phyloP scores from a whole-genome alignment of 2,329 filamentous ascomycete genomes.

The Monilinia fructigena region DNA sequence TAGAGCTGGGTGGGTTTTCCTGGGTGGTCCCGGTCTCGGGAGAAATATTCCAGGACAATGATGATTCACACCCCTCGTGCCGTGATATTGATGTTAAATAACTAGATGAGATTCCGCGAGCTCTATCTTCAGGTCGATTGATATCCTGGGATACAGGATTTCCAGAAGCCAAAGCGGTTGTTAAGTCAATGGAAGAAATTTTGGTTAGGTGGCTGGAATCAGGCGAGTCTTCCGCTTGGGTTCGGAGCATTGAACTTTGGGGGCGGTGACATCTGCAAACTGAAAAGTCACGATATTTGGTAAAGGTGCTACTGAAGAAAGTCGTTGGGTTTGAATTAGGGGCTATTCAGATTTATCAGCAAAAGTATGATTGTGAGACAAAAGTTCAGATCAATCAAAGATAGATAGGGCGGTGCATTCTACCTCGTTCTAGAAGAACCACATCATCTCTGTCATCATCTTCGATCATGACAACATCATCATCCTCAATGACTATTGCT shows the following conservation, averaged over 20 bases:
- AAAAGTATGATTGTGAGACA: not conserved
- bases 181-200: not conserved
- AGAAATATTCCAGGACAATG: not conserved
- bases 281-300: not conserved
- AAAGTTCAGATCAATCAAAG: not conserved
- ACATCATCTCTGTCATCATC: conserved; percentile 7
- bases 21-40: not conserved
- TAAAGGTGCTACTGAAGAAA: not conserved
- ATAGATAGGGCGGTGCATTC: not conserved
- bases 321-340: not conserved
- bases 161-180: not conserved
- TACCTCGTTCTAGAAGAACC: conserved; percentile 16
- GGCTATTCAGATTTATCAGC: conserved; percentile 7
- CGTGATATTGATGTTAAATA: not conserved
- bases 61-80: not conserved
- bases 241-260: not conserved
- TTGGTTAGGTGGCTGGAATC: not conserved
- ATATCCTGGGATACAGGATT: not conserved
- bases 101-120: not conserved
- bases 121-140: not conserved
- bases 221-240: not conserved
- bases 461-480: not conserved
- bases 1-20: not conserved
- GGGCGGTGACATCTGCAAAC: not conserved
- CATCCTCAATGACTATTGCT: conserved; percentile 11